Conservation (phyloP, 441 rosid species). For the Bocquillonia castaneifolia region DNA sequence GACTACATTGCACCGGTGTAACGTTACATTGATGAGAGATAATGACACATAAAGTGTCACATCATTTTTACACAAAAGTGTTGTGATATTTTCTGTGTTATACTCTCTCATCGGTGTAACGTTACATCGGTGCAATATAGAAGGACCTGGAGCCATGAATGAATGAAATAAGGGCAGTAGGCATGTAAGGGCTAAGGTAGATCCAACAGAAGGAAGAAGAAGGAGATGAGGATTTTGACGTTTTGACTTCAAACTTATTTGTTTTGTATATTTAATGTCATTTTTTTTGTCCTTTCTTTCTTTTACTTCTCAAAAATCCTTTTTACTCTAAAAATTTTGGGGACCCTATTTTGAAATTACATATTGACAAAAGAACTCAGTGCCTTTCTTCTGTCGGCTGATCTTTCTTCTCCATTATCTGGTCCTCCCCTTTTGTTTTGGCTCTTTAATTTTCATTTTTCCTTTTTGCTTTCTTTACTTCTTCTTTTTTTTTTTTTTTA, state of each 20-base stretch:
- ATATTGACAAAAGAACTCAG: not conserved
- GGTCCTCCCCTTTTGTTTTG: not conserved
- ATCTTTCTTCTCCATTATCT: constrained; percentile 8
- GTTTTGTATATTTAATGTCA: not conserved
- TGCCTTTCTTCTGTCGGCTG: not conserved
- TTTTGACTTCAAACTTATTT: not conserved
- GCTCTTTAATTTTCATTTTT: not conserved
- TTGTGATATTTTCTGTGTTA: too few relatives aligned
- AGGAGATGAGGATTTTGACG: not conserved
- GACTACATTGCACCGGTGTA: too few relatives aligned
- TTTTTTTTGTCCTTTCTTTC: not conserved
- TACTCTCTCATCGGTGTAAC: too few relatives aligned
- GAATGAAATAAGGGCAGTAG: not conserved
- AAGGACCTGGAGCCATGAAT: not conserved
- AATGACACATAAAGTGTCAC: too few relatives aligned
- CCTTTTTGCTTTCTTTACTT: not conserved
- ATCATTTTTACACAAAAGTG: too few relatives aligned
- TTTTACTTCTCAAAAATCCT: not conserved
- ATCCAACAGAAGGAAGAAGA: not conserved
- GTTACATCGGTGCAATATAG: too few relatives aligned
- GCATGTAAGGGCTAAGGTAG: not conserved
- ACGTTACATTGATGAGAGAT: too few relatives aligned
- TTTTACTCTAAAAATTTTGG: not conserved
- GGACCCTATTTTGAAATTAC: not conserved
- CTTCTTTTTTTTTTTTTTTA: too few relatives aligned